Conservation (phyloP, 2,329 filamentous ascomycete genomes). For the Ceratocystis cacaofunesta region DNA sequence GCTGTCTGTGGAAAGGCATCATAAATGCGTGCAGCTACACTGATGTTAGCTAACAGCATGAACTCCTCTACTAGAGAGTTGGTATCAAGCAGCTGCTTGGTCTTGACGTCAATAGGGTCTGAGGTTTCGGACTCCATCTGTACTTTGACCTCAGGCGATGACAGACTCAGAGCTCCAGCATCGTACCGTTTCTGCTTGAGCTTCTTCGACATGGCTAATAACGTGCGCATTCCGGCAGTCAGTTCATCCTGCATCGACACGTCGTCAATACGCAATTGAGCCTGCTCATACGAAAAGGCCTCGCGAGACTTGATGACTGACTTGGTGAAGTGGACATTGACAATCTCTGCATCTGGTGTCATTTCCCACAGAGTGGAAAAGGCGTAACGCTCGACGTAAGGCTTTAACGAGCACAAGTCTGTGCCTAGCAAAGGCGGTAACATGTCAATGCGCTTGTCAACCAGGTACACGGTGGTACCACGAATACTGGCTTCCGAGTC, state of each 20-base stretch:
- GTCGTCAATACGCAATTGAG: slow-evolving; percentile 88
- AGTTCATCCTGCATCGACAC: slow-evolving; percentile 73
- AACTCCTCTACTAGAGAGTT: slow-evolving; percentile 98
- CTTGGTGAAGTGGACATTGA: slow-evolving; percentile 81
- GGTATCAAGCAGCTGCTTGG: slow-evolving; percentile 83
- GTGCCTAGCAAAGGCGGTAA: slow-evolving; percentile 90
- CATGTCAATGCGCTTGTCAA: slow-evolving; percentile 99
- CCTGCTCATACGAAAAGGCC: slow-evolving; percentile 95
- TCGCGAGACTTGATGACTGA: slow-evolving; percentile 94
- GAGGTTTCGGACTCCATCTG: slow-evolving; percentile 79
- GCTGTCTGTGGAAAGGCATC: slow-evolving; percentile 89
- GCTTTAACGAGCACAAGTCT: slow-evolving; percentile 89
- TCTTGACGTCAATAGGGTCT: slow-evolving; percentile 90
- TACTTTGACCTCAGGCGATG: slow-evolving; percentile 94
- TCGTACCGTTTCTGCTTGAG: slow-evolving; percentile 92
- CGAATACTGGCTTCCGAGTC: slow-evolving; percentile 86
- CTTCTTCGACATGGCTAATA: slow-evolving; percentile 81
- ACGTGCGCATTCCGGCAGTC: slow-evolving; percentile 72
- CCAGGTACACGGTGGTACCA: slow-evolving; percentile 91
- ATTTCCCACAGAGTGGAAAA: slow-evolving; percentile 86
- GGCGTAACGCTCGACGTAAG: slow-evolving; percentile 86
- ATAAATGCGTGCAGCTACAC: slow-evolving; percentile 81
- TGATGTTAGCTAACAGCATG: slow-evolving; percentile 96
- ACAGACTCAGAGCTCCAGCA: slow-evolving; percentile 84
- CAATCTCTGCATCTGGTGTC: slow-evolving; percentile 67